These are phyloP conservation scores for Lachnum nothofagi DNA, from an alignment of 2,329 filamentous ascomycete genomes.

Conservation along the genomic window DNA sequence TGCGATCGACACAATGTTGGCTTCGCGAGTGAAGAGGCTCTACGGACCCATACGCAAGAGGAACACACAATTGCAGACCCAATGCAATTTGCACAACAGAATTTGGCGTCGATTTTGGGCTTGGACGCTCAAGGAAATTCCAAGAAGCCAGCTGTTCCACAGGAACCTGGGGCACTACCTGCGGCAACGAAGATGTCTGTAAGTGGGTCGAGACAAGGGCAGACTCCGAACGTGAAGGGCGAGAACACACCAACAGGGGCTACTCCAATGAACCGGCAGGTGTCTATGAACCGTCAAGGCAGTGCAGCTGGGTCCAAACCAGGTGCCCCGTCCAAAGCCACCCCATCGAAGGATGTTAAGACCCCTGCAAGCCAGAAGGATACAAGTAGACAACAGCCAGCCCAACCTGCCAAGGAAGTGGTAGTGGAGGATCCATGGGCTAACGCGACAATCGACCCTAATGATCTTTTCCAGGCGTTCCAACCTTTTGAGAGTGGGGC, in stretches of 20 bases:
- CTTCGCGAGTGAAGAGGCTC: slow-evolving; percentile 51
- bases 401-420: slow-evolving; percentile 26
- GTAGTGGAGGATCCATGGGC: slow-evolving; percentile 34
- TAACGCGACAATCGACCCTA: slow-evolving; percentile 48
- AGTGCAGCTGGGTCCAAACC: slow-evolving; percentile 42
- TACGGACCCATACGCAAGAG: slow-evolving; percentile 50
- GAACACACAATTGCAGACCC: slow-evolving; percentile 55
- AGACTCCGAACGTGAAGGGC: slow-evolving; percentile 40
- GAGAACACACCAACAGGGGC: slow-evolving; percentile 32
- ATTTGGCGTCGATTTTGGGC: slow-evolving; percentile 45
- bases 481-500: slow-evolving; percentile 39
- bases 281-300: slow-evolving; percentile 46
- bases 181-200: slow-evolving; percentile 31
- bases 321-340: slow-evolving; percentile 17
- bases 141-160: slow-evolving; percentile 12
- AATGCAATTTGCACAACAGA: slow-evolving; percentile 47
- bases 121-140: slow-evolving; percentile 47
- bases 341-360: slow-evolving; percentile 21
- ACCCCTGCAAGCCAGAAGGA: slow-evolving; percentile 27
- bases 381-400: slow-evolving; percentile 19
- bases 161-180: slow-evolving; percentile 31
- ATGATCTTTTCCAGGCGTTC: slow-evolving; percentile 43
- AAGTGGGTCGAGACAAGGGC: slow-evolving; percentile 32
- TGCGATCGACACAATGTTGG: slow-evolving; percentile 48
- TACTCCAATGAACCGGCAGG: slow-evolving; percentile 46